A percentile compares a stretch with the other conserved stretches of the same genome.
Conservation (phyloP, 2,329 filamentous ascomycete genomes). For the Colletotrichum noveboracense region DNA sequence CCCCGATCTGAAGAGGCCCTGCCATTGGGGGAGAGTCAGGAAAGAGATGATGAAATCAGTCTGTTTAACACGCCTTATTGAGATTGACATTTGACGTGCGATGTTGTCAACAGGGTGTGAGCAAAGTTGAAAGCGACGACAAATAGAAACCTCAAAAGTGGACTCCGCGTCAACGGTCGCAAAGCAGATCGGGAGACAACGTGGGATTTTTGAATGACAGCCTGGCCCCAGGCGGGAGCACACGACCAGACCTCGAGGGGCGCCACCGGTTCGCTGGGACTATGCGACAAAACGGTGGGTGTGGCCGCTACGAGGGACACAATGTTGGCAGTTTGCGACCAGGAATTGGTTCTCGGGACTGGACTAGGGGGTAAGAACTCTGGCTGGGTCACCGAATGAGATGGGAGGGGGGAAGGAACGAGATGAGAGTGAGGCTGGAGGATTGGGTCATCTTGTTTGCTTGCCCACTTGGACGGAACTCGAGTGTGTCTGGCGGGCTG, state of each 20-base stretch:
- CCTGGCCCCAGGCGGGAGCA: background rate
- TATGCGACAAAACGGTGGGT: background rate
- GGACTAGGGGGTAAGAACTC: background rate
- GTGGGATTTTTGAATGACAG: background rate
- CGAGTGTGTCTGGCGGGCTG: background rate
- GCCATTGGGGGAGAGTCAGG: slow-evolving; percentile 5
- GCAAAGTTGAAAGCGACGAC: background rate
- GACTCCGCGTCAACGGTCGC: background rate
- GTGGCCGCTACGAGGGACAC: background rate
- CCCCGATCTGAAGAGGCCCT: slow-evolving; percentile 30
- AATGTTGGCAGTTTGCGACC: background rate
- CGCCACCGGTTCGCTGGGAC: background rate
- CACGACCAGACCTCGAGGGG: background rate
- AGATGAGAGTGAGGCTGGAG: background rate
- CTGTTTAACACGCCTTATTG: slow-evolving; percentile 2
- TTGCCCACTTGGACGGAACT: background rate
- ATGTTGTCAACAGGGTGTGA: background rate
- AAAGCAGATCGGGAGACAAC: background rate
- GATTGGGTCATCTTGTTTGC: background rate
- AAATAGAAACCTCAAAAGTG: slow-evolving; percentile 7
- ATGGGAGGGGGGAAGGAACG: background rate
- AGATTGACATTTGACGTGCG: background rate
- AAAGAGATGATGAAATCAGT: background rate
- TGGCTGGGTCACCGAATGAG: background rate
- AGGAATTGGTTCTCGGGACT: background rate